These are phyloP conservation scores for Neopestalotiopsis clavispora DNA, from an alignment of 2,329 filamentous ascomycete genomes.

Conservation along the genomic window DNA sequence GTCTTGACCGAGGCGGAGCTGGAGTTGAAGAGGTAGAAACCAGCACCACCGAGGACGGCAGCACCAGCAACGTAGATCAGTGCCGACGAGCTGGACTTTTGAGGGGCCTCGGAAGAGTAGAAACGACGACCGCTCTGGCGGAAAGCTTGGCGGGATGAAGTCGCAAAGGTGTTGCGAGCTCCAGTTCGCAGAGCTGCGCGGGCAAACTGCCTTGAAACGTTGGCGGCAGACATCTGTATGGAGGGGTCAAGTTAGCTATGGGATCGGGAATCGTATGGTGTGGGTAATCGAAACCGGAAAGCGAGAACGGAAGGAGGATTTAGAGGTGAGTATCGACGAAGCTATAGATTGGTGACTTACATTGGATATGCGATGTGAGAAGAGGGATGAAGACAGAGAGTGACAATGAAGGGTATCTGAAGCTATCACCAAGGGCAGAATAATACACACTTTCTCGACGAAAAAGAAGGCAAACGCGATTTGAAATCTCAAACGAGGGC, in stretches of 20 bases:
- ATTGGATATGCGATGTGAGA: background rate
- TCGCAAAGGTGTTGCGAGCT: conserved; percentile 63
- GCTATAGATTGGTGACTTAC: background rate
- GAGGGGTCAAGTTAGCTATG: conserved; percentile 9
- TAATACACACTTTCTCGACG: background rate
- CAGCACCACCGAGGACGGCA: conserved; percentile 65
- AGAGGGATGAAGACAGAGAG: background rate
- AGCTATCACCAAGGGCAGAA: conserved; percentile 2
- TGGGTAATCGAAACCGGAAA: background rate
- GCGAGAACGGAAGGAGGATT: background rate
- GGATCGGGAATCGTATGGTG: background rate
- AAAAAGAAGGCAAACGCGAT: background rate
- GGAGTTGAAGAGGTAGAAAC: conserved; percentile 69
- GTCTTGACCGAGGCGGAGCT: conserved; percentile 55
- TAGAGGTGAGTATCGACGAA: background rate
- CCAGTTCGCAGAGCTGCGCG: conserved; percentile 64
- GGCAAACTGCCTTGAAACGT: conserved; percentile 55
- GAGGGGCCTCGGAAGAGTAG: conserved; percentile 74
- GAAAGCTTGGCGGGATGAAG: conserved; percentile 69
- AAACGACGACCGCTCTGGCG: conserved; percentile 76
- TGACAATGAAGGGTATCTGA: background rate
- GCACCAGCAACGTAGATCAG: conserved; percentile 64
- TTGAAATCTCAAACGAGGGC: background rate
- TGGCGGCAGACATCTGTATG: conserved; percentile 50
- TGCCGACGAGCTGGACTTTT: conserved; percentile 51